Percentiles rank a stretch among this genome's conserved stretches.
phyloP scores from a whole-genome alignment of 1,284 basidiomycete species.

The Paramarasmius palmivorus region DNA sequence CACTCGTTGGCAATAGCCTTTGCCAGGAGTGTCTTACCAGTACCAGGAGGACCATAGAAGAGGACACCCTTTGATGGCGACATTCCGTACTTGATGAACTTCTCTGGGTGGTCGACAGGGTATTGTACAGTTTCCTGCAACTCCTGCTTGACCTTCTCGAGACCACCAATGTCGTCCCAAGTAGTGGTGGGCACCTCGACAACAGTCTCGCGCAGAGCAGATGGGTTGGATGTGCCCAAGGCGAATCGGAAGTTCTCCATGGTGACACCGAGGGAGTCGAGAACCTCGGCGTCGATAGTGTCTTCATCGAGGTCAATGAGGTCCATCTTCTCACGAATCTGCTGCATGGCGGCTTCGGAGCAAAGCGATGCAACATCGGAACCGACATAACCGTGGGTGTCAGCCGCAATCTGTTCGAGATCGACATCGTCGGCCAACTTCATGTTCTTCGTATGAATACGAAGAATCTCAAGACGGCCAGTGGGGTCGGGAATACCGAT shows the following conservation, averaged over 20 bases:
- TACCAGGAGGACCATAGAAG: conserved; percentile 97
- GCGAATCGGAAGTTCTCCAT: conserved; percentile 99
- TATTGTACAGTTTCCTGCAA: conserved; percentile 99
- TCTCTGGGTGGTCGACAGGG: conserved; percentile 99
- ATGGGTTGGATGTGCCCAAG: conserved; percentile 93
- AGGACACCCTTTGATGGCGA: conserved; percentile 98
- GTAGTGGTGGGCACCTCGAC: conserved; percentile 88
- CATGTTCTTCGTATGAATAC: conserved; percentile 99
- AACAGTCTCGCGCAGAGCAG: conserved; percentile 93
- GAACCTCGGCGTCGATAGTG: conserved; percentile 95
- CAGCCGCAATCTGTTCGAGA: conserved; percentile 96
- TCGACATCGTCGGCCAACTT: conserved; percentile 98
- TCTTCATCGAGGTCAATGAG: conserved; percentile 92
- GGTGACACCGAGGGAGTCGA: conserved; percentile 93
- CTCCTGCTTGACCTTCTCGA: conserved; percentile 99
- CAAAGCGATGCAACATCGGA: conserved; percentile 96
- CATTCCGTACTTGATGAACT: conserved; percentile 99
- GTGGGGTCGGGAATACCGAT: conserved; percentile 99
- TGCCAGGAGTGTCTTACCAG: conserved; percentile 93
- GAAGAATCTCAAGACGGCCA: conserved; percentile 96
- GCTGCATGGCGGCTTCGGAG: conserved; percentile 98
- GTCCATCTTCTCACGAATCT: conserved; percentile 98
- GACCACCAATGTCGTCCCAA: conserved; percentile 99
- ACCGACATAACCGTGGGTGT: conserved; percentile 99
- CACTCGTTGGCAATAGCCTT: conserved; percentile 99